Conservation (phyloP, 352 stramenopile species). For the Pseudoperonospora humuli region DNA sequence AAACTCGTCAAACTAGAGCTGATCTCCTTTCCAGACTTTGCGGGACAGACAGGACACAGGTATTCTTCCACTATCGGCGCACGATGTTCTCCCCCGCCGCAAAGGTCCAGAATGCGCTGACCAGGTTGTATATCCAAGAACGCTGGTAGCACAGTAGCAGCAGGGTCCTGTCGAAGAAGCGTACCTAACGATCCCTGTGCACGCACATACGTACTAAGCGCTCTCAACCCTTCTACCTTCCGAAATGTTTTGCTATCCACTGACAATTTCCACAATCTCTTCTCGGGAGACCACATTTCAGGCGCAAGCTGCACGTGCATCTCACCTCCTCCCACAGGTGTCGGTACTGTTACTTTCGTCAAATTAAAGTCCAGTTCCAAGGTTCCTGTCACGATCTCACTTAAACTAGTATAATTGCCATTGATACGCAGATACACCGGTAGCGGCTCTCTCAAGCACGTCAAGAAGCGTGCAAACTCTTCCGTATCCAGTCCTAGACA, state of each 20-base stretch:
- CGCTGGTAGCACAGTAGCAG: conserved; percentile 92
- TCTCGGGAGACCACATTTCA: conserved; percentile 58
- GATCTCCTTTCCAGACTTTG: conserved; percentile 11
- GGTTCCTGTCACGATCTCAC: conserved; percentile 66
- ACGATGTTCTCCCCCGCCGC: conserved; percentile 57
- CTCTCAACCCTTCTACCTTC: conserved; percentile 80
- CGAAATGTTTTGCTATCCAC: conserved; percentile 76
- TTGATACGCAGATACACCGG: conserved; percentile 87
- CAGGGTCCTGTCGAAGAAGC: conserved; percentile 92
- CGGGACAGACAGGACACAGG: conserved; percentile 11
- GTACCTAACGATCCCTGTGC: conserved; percentile 81
- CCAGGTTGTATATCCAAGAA: conserved; percentile 88
- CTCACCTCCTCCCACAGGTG: conserved; percentile 45
- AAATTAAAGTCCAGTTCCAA: conserved; percentile 68
- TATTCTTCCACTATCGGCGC: conserved; percentile 50
- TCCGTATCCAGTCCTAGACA: conserved; percentile 52
- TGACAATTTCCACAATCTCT: conserved; percentile 71
- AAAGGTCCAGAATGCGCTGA: conserved; percentile 69
- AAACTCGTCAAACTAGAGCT: conserved; percentile 8
- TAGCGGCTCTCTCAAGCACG: conserved; percentile 64
- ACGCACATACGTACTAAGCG: conserved; percentile 91
- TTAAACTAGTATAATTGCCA: conserved; percentile 71
- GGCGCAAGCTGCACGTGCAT: conserved; percentile 42
- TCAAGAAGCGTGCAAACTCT: conserved; percentile 81
- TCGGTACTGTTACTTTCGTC: conserved; percentile 42